Base-by-base conservation (phyloP, 202 grass and related monocot genomes). In the Eragrostis tef region DNA sequence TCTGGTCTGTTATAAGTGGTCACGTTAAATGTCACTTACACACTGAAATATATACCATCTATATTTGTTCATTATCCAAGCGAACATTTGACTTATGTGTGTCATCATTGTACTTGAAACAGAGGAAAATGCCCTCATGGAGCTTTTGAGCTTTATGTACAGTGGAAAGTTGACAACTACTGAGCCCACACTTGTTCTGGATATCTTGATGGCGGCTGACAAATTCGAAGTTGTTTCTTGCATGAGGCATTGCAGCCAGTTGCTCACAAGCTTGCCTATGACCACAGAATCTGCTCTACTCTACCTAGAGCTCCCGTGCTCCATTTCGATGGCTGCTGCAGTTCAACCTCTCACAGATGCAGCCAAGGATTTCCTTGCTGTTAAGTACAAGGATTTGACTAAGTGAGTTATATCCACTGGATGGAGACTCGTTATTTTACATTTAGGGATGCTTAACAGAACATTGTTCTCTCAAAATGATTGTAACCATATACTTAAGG, bases 151-250 rank as follows among this genome's bases (percentile, higher is more conserved):
- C 65, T 99, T 93, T 88, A 93, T 93, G 88, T 94, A 95, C 74
- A 95, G 85, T 56, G 96, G 96, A 64, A 95, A 95, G 85, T 79
- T 95, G 71, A 89, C 89, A 63, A 83, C 90, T 59, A 77, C 60
- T 36, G 90, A 90, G 5, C 87, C 96, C 2, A 53, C 85, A 11
- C 87, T 91, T 73, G 61, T 99, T 27, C 66, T 99, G n/a, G 93
- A 93, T 79, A 87, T 99, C 64, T 79, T 99, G 60, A 95, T 99
- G 89, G 90, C 89, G 62, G 96, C 96, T 0, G 93, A 95, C 70
- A 99, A 95, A 68, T 99, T 95, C 54, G 93, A 95, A 85, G 96
- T 99, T 70, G 78, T 86, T 66, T 99, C 96, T 47, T 99, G 96
- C 90, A 99, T 96, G 89, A 83, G 96, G 56, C 70, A 90, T 56